Evolutionary conservation across 805 yeast genomes (phyloP), one percentile per base, ranked within the genome.

Genomic region (Scheffersomyces ergatensis): DNA sequence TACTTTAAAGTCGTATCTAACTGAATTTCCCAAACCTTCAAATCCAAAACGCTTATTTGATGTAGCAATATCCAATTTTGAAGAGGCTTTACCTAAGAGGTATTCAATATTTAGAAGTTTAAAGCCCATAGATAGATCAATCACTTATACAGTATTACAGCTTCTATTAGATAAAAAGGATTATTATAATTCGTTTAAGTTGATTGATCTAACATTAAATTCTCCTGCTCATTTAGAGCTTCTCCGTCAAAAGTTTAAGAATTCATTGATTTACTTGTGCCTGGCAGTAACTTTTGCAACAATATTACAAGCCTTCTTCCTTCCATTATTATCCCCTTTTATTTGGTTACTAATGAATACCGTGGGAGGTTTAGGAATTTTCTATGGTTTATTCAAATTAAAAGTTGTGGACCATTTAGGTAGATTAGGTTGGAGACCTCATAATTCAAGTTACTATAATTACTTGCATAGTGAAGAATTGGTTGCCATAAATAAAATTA

Each of bases 341-440:
- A 20, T 37, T 9, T 54, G 55, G 55, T 9, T 45, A 2, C 13
- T 30, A 3, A 13, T 40, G 13, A 45, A 45, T 26, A 13, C 40
- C 4, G 34, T 36, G 1, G 33, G 46, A 4, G 18, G 40, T 5
- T 15, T 29, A 3, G n/a, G 20, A n/a, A 24, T 17, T 31, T 36
- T 20, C 14, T 39, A 14, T 23, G 45, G 42, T 5, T 20, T 37
- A n/a, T 31, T 38, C 33, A 42, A 34, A 25, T 16, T 42, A 13
- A 26, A 29, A 34, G 16, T 21, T 7, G 26, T 38, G n/a, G 30
- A 45, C 4, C 36, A 48, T 23, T 16, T 56, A 14, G 61, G 62
- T 5, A 37, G 77, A 47, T 49, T 67, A 15, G 58, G 67, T 21
- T 67, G 72, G 74, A 39, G 76, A 31, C 55, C 57, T 5, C 64